Percentiles rank a stretch among this genome's conserved stretches.
Evolutionary conservation across 352 stramenopile species (phyloP).

Genomic region (Phytophthora megakarya): DNA sequence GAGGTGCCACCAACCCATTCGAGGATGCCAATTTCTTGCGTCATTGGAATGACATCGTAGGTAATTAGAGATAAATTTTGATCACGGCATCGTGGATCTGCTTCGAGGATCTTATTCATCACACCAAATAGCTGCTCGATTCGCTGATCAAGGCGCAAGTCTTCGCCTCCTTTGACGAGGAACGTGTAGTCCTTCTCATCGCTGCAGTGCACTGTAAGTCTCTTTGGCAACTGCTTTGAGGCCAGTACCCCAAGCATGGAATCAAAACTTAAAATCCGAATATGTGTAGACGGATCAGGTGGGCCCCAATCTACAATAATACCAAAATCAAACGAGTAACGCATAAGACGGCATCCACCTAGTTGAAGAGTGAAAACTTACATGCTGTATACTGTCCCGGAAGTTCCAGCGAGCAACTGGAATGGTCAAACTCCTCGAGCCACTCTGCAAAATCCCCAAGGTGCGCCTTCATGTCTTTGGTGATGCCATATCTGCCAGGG

Average conservation of each 20-base stretch:
- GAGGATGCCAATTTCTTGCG: slow-evolving; percentile 80
- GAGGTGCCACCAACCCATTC: slow-evolving; percentile 83
- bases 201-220: slow-evolving; percentile 79
- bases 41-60: slow-evolving; percentile 90
- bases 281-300: slow-evolving; percentile 64
- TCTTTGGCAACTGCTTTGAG: slow-evolving; percentile 88
- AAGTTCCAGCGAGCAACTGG: slow-evolving; percentile 66
- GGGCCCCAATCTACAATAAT: slow-evolving; percentile 67
- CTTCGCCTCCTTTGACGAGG: slow-evolving; percentile 91
- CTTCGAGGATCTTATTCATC: slow-evolving; percentile 89
- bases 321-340: slow-evolving; percentile 1
- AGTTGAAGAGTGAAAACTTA: slow-evolving; percentile 36
- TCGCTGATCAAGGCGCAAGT: slow-evolving; percentile 90
- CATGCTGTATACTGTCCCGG: slow-evolving; percentile 79
- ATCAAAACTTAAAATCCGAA: slow-evolving; percentile 76
- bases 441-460: slow-evolving; percentile 85
- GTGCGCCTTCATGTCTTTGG: slow-evolving; percentile 82
- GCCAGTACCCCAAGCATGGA: slow-evolving; percentile 77
- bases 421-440: slow-evolving; percentile 85
- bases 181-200: slow-evolving; percentile 87
- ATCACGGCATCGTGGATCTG: slow-evolving; percentile 67
- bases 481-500: slow-evolving; percentile 72
- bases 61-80: slow-evolving; percentile 69
- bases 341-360: background rate
- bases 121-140: slow-evolving; percentile 93